Evolutionary conservation across 2,329 filamentous ascomycete genomes (phyloP), one percentile per base, ranked within the genome.

Genomic region (Talaromyces sp.): DNA sequence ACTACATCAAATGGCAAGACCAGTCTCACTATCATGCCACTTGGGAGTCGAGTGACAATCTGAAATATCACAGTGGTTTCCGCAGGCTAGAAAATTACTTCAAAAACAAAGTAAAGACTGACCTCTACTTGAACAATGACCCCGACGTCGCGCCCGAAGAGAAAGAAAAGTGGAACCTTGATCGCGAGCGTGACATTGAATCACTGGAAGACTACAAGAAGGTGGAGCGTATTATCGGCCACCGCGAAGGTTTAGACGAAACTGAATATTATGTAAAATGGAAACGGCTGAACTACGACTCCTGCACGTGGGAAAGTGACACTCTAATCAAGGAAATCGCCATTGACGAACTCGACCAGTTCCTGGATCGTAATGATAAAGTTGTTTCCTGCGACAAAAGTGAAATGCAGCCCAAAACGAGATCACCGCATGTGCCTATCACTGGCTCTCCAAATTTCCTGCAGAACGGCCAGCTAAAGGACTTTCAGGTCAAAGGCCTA

Each of bases 1-100:
- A 87, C 72, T 83, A 87, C 70, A 93, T 99, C 78, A 99, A 99
- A 81, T 99, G 96, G 95, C 92, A 97, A 78, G 92, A 90, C 70
- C 92, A 93, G 78, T 96, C 95, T 11, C 93, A 99, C 75, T 89
- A 96, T 71, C 95, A 99, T 80, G 91, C 96, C 64, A 96, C 93
- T 0, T 99, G 95, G 94, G 93, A 98, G 78, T 89, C 88, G 0
- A 89, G 89, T 66, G 88, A 91, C 63, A 86, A 83, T 22, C 86
- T 97, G 33, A 84, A 87, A 27, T 86, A 88, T n/a, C 90, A 89
- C 74, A 91, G 92, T 68, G 94, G 95, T 67, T 89, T 90, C 69
- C 91, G 93, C 58, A 93, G 93, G 66, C 85, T 99, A 8, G 95
- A 98, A 74, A 99, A 99, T 76, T 99, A 98, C 81, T 93, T 91